Conservation (phyloP, 768 basidiomycete species). For the Pleurotus giganteus region DNA sequence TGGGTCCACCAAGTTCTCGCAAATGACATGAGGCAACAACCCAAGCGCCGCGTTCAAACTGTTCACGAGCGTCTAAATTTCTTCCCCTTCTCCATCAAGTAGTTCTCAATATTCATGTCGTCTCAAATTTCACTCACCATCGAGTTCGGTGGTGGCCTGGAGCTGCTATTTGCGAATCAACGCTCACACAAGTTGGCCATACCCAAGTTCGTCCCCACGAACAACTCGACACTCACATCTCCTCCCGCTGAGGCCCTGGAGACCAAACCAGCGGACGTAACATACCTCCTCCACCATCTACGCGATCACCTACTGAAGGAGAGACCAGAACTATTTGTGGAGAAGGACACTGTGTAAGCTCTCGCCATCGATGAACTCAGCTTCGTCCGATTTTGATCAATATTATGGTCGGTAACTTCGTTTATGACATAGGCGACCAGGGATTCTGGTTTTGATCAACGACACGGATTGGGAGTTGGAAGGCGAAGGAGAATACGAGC, state of each 20-base stretch:
- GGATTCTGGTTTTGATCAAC: slow-evolving; percentile 95
- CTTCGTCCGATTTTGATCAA: not conserved
- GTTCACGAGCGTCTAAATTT: not conserved
- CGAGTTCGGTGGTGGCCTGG: slow-evolving; percentile 84
- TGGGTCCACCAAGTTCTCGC: slow-evolving; percentile 3
- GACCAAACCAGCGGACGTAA: slow-evolving; percentile 56
- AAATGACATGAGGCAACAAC: not conserved
- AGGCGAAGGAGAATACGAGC: slow-evolving; percentile 82
- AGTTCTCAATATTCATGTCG: not conserved
- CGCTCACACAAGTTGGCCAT: slow-evolving; percentile 57
- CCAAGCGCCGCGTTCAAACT: not conserved
- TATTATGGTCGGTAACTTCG: too few relatives aligned
- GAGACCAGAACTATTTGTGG: slow-evolving; percentile 85
- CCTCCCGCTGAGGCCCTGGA: not conserved
- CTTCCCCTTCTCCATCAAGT: not conserved
- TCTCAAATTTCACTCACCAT: slow-evolving; percentile 48
- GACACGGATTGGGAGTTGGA: slow-evolving; percentile 98
- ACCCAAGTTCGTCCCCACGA: slow-evolving; percentile 41
- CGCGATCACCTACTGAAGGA: slow-evolving; percentile 78
- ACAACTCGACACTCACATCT: slow-evolving; percentile 28
- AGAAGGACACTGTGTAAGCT: slow-evolving; percentile 81
- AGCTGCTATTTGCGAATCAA: slow-evolving; percentile 76
- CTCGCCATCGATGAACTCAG: not conserved
- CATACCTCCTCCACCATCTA: slow-evolving; percentile 78
- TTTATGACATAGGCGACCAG: slow-evolving; percentile 71